Evolutionary conservation across 2,329 filamentous ascomycete genomes (phyloP).

Genomic region (Colletotrichum siamense): DNA sequence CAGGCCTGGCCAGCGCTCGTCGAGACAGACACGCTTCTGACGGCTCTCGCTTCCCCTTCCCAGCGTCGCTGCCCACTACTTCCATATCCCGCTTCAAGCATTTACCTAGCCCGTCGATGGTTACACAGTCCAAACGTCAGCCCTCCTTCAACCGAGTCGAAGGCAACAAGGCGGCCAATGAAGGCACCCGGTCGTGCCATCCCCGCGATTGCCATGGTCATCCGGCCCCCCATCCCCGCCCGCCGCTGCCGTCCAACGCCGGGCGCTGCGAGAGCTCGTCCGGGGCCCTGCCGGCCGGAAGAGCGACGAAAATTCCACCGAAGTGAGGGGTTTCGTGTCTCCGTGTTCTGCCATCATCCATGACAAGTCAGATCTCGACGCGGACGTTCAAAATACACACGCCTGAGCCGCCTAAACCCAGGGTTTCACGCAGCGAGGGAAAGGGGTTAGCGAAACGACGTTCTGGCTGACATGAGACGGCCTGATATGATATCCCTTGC

Average conservation of each 20-base stretch:
- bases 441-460: background rate
- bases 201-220: background rate
- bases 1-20: background rate
- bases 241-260: background rate
- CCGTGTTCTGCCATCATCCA: background rate
- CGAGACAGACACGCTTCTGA: background rate
- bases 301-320: background rate
- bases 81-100: background rate
- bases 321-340: background rate
- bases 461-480: constrained; percentile 8
- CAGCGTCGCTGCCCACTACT: background rate
- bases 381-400: background rate
- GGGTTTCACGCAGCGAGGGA: background rate
- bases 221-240: background rate
- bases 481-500: constrained; percentile 12
- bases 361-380: background rate
- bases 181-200: background rate
- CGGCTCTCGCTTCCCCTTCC: background rate
- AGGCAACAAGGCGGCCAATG: background rate
- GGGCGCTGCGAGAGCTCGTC: background rate
- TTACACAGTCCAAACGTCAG: background rate
- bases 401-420: background rate
- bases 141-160: background rate
- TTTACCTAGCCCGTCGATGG: background rate
- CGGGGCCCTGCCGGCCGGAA: background rate